These are phyloP conservation scores for Penicillium egyptiacum DNA, from an alignment of 495 filamentous ascomycete species.

Conservation along the genomic window DNA sequence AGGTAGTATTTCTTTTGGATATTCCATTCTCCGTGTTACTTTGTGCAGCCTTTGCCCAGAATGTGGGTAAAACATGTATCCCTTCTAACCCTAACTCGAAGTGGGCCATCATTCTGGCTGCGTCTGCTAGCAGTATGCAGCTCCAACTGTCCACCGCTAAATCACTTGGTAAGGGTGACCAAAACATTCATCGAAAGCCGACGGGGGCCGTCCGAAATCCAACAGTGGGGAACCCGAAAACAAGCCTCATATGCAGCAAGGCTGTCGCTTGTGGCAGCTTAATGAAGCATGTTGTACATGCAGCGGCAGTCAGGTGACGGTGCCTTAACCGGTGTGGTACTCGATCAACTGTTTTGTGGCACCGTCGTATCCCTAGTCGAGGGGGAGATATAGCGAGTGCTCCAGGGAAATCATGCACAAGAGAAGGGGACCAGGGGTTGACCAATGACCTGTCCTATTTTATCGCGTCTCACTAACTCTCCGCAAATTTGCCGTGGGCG, in stretches of 20 bases:
- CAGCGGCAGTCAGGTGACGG: constrained; percentile 20
- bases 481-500: not conserved
- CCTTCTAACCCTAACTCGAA: not conserved
- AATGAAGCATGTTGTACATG: constrained; percentile 13
- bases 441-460: not conserved
- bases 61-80: not conserved
- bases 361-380: not conserved
- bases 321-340: constrained; percentile 10
- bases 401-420: not conserved
- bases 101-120: not conserved
- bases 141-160: not conserved
- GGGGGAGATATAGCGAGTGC: not conserved
- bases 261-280: constrained; percentile 8
- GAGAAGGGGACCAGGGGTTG: not conserved
- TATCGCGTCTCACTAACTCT: not conserved
- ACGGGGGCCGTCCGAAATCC: not conserved
- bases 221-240: not conserved
- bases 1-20: not conserved
- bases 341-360: not conserved
- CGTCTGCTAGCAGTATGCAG: not conserved
- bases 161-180: not conserved
- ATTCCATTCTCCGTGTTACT: not conserved
- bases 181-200: not conserved
- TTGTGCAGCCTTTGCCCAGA: not conserved
- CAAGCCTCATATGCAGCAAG: constrained; percentile 10